Evolutionary conservation across 371 early-diverging fungal species (phyloP).

Genomic region (Mortierella sp.): DNA sequence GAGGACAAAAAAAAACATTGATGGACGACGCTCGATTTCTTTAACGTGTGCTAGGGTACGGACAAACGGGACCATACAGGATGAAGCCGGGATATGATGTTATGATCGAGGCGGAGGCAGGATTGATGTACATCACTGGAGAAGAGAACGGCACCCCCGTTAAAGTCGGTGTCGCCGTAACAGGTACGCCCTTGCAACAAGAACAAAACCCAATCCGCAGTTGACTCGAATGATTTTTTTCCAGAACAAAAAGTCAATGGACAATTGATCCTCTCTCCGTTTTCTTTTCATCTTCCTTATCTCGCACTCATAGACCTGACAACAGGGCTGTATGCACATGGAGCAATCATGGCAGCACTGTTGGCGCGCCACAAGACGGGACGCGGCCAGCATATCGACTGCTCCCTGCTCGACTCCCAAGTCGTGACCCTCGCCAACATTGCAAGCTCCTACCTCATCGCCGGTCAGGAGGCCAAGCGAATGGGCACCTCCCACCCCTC

Average conservation of each 20-base stretch:
- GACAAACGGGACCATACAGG: conserved; percentile 88
- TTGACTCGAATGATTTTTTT: too few relatives aligned
- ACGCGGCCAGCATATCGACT: conserved; percentile 87
- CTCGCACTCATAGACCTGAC: conserved; percentile 65
- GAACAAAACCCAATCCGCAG: not conserved
- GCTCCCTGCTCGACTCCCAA: conserved; percentile 88
- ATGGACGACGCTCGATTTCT: too few relatives aligned
- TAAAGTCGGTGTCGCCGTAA: conserved; percentile 97
- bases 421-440: conserved; percentile 92
- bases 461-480: conserved; percentile 81
- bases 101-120: conserved; percentile 93
- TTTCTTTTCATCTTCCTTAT: not conserved
- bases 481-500: conserved; percentile 92
- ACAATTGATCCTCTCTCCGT: too few relatives aligned
- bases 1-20: too few relatives aligned
- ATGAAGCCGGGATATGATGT: conserved; percentile 93
- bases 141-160: conserved; percentile 86
- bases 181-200: conserved; percentile 77
- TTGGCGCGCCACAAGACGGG: conserved; percentile 76
- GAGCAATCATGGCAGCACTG: conserved; percentile 91
- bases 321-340: conserved; percentile 90
- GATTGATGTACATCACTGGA: conserved; percentile 96
- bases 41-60: conserved; percentile 65
- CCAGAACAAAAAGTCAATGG: too few relatives aligned
- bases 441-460: conserved; percentile 87